These are phyloP conservation scores for Apiotrichum gracile DNA, from an alignment of 1,284 basidiomycete species.

Conservation along the genomic window DNA sequence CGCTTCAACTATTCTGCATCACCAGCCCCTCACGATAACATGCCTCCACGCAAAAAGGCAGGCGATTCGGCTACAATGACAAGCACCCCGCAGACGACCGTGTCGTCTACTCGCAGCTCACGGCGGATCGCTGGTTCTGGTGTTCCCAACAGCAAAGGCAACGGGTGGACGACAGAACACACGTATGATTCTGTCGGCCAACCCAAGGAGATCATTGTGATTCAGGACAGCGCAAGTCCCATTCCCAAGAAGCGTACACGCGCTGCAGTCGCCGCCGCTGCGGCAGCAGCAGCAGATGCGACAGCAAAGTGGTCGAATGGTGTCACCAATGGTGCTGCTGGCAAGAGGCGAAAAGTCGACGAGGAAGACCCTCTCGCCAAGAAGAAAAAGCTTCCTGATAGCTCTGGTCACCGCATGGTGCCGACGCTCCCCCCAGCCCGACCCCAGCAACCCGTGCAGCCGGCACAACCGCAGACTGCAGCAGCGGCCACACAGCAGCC, in stretches of 20 bases:
- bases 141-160: slow-evolving; percentile 15
- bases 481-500: slow-evolving; percentile 1
- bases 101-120: slow-evolving; percentile 16
- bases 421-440: background rate
- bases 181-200: slow-evolving; percentile 42
- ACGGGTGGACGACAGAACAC: slow-evolving; percentile 43
- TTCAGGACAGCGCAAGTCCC: slow-evolving; percentile 34
- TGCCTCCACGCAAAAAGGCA: slow-evolving; percentile 38
- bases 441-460: background rate
- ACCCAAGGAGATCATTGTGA: slow-evolving; percentile 43
- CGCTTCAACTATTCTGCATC: slow-evolving; percentile 39
- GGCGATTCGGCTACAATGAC: slow-evolving; percentile 21
- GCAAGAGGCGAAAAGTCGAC: slow-evolving; percentile 39
- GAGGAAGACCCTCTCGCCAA: slow-evolving; percentile 22
- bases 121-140: slow-evolving; percentile 7
- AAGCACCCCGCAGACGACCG: slow-evolving; percentile 13
- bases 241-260: slow-evolving; percentile 39
- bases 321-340: slow-evolving; percentile 2
- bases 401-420: background rate
- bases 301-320: slow-evolving; percentile 11
- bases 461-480: background rate
- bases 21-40: slow-evolving; percentile 20
- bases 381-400: slow-evolving; percentile 23
- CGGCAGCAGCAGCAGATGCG: slow-evolving; percentile 4
- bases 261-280: slow-evolving; percentile 32